phyloP scores from a whole-genome alignment of 2,329 filamentous ascomycete genomes.

The Tricladium varicosporioides region DNA sequence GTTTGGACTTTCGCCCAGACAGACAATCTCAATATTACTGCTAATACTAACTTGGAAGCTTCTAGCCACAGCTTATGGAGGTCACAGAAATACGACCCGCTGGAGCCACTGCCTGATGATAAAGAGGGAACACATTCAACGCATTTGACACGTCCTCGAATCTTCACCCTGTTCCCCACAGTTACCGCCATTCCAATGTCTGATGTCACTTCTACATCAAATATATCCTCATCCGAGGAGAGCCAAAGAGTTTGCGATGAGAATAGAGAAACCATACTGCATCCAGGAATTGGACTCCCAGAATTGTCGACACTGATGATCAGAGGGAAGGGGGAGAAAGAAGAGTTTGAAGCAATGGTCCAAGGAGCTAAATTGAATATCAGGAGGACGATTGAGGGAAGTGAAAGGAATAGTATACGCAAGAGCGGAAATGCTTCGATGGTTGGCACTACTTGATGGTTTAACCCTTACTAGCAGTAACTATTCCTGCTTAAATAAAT shows the following conservation, averaged over 20 bases:
- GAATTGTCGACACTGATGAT: slow-evolving; percentile 17
- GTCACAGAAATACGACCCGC: slow-evolving; percentile 5
- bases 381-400: not conserved
- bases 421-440: not conserved
- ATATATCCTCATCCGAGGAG: slow-evolving; percentile 3
- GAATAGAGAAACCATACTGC: not conserved
- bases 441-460: not conserved
- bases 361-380: not conserved
- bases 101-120: not conserved
- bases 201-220: not conserved
- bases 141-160: not conserved
- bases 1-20: slow-evolving; percentile 17
- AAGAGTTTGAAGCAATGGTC: not conserved
- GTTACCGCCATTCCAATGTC: not conserved
- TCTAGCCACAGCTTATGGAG: slow-evolving; percentile 5
- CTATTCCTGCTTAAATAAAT: too few species aligned
- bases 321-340: slow-evolving; percentile 8
- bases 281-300: slow-evolving; percentile 14
- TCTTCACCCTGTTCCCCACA: slow-evolving; percentile 8
- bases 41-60: not conserved
- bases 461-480: too few species aligned
- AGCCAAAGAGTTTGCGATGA: not conserved
- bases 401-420: not conserved
- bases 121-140: not conserved
- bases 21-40: slow-evolving; percentile 8